Evolutionary conservation across 768 basidiomycete species (phyloP).

Genomic region (Lactifluus subvellereus): DNA sequence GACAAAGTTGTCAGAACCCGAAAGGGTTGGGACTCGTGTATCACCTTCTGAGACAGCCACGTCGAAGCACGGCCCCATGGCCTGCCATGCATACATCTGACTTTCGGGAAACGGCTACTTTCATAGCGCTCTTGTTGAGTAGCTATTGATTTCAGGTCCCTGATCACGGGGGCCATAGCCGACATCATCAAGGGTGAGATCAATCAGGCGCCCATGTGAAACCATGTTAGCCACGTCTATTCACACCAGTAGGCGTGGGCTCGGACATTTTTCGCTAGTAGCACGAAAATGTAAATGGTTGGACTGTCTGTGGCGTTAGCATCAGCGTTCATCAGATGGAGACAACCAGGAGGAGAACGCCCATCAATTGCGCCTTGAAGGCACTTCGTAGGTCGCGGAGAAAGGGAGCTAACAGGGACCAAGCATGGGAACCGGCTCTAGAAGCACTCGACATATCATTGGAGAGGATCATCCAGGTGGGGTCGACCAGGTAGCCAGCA

Average conservation of each 20-base stretch:
- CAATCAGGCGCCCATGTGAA: slow-evolving; percentile 21
- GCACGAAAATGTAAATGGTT: background rate
- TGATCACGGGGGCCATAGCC: slow-evolving; percentile 17
- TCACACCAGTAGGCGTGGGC: slow-evolving; percentile 12
- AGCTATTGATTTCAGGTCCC: slow-evolving; percentile 13
- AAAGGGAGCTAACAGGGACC: background rate
- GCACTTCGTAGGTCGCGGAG: slow-evolving; percentile 8
- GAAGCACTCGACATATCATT: slow-evolving; percentile 9
- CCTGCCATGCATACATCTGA: background rate
- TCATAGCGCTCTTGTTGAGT: background rate
- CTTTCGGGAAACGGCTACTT: background rate
- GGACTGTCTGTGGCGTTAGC: slow-evolving; percentile 4
- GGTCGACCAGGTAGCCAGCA: background rate
- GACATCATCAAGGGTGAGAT: slow-evolving; percentile 5
- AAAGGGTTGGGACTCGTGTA: background rate
- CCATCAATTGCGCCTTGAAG: background rate
- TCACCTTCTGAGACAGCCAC: background rate
- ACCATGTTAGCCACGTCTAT: slow-evolving; percentile 4
- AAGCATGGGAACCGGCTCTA: background rate
- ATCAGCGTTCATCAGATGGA: slow-evolving; percentile 7
- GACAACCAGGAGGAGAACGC: background rate
- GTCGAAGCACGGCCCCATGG: background rate
- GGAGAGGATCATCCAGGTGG: background rate
- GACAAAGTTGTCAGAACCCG: no score
- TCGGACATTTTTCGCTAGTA: slow-evolving; percentile 7